These are phyloP conservation scores for Ophiostoma pallidulum DNA, from an alignment of 2,329 filamentous ascomycete genomes.

Conservation along the genomic window DNA sequence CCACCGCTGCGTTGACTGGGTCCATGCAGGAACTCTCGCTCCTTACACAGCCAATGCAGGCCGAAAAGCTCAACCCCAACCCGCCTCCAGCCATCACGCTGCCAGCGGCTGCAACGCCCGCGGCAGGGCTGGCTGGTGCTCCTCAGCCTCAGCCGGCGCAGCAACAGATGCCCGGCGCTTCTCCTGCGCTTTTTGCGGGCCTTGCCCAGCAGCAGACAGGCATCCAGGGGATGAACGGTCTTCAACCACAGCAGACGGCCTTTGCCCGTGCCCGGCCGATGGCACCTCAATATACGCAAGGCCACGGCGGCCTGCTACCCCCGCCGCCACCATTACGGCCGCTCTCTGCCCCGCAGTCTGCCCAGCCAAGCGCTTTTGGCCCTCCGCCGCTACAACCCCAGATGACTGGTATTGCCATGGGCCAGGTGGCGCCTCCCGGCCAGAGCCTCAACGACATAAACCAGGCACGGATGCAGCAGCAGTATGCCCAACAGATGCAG, in stretches of 20 bases:
- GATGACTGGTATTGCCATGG: slow-evolving; percentile 57
- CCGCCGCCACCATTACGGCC: slow-evolving; percentile 63
- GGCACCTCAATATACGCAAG: slow-evolving; percentile 53
- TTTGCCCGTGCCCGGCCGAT: slow-evolving; percentile 59
- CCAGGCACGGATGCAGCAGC: slow-evolving; percentile 56
- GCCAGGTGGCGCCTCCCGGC: slow-evolving; percentile 60
- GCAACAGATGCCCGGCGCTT: slow-evolving; percentile 40
- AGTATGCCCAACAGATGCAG: slow-evolving; percentile 37
- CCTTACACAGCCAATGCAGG: slow-evolving; percentile 42
- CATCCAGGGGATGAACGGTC: slow-evolving; percentile 31
- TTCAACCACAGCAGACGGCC: slow-evolving; percentile 32
- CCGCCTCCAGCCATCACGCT: slow-evolving; percentile 24
- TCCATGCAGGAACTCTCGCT: slow-evolving; percentile 53
- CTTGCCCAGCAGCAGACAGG: slow-evolving; percentile 39
- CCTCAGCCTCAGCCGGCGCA: slow-evolving; percentile 24
- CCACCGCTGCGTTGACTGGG: slow-evolving; percentile 51
- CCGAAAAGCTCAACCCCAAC: slow-evolving; percentile 30
- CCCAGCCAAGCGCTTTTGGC: slow-evolving; percentile 62
- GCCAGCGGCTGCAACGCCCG: slow-evolving; percentile 24
- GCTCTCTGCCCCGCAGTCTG: slow-evolving; percentile 78
- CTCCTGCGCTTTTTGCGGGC: slow-evolving; percentile 48
- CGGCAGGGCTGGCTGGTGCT: slow-evolving; percentile 19
- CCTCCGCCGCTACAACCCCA: slow-evolving; percentile 73
- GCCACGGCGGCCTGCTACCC: slow-evolving; percentile 57
- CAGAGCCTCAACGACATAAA: slow-evolving; percentile 68